phyloP scores from a whole-genome alignment of 805 yeast species.

The Myxozyma geophila region DNA sequence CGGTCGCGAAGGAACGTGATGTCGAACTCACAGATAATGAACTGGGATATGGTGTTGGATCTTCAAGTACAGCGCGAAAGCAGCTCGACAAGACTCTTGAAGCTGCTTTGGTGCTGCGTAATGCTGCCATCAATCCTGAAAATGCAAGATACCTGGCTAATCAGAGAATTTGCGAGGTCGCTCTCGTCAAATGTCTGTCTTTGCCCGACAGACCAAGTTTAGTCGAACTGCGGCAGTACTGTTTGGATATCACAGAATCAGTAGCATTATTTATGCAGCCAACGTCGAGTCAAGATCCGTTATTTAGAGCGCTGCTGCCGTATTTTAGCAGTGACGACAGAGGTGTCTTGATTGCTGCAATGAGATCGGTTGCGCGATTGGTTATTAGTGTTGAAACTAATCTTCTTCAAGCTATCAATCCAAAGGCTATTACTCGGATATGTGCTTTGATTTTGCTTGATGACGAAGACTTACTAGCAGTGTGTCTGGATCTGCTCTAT shows the following conservation, averaged over 20 bases:
- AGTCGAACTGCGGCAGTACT: constrained; percentile 65
- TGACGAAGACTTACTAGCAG: constrained; percentile 71
- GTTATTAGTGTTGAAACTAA: constrained; percentile 65
- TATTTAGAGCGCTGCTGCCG: constrained; percentile 72
- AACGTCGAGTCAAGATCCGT: constrained; percentile 40
- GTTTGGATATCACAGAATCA: constrained; percentile 81
- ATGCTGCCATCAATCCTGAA: constrained; percentile 78
- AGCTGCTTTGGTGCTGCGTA: constrained; percentile 72
- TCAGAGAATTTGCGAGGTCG: constrained; percentile 53
- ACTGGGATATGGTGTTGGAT: constrained; percentile 20
- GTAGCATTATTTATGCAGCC: constrained; percentile 52
- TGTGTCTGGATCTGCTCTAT: constrained; percentile 79
- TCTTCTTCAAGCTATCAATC: constrained; percentile 51
- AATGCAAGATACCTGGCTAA: constrained; percentile 78
- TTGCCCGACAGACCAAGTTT: constrained; percentile 47
- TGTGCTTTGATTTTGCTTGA: constrained; percentile 64
- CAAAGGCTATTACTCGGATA: constrained; percentile 56
- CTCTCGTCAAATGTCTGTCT: constrained; percentile 48
- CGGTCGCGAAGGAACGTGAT: background rate
- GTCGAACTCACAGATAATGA: constrained; percentile 32
- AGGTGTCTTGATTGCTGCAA: constrained; percentile 64
- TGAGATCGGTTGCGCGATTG: constrained; percentile 79
- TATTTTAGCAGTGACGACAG: constrained; percentile 67
- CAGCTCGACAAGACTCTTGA: constrained; percentile 48
- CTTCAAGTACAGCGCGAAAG: constrained; percentile 2